Percentiles rank a stretch among this genome's conserved stretches.
phyloP scores from a whole-genome alignment of 73 alveolate genomes.

The Tetrahymena thermophila region DNA sequence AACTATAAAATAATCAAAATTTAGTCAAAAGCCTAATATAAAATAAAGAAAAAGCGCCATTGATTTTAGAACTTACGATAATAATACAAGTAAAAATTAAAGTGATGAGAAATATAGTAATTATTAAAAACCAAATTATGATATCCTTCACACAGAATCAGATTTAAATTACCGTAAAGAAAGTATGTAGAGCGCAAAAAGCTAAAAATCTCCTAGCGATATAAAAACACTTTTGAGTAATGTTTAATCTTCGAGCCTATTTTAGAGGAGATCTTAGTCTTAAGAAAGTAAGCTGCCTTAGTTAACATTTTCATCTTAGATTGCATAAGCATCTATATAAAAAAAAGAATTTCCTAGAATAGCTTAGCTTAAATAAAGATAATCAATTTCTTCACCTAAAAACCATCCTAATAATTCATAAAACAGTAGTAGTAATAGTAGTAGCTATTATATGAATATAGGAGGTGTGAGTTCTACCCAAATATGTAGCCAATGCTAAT shows the following conservation, averaged over 20 bases:
- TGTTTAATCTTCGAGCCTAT: not conserved
- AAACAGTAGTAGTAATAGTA: not conserved
- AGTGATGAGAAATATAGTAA: not conserved
- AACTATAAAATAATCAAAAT: not conserved
- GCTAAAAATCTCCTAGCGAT: not conserved
- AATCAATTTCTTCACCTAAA: not conserved
- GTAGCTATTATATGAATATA: not conserved
- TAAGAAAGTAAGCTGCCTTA: not conserved
- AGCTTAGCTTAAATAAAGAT: not conserved
- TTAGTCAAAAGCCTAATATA: not conserved
- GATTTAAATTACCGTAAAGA: not conserved
- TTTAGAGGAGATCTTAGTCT: not conserved
- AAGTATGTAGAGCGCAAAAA: not conserved
- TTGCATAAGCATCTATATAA: not conserved
- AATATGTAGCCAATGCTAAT: not conserved
- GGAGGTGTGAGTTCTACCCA: too few species aligned
- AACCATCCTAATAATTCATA: not conserved
- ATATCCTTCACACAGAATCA: not conserved
- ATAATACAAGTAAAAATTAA: not conserved
- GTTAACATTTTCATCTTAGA: not conserved
- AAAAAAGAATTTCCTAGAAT: not conserved
- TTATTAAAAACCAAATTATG: not conserved
- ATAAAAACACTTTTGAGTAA: not conserved
- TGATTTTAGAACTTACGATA: not conserved
- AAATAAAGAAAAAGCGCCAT: not conserved